Conservation (phyloP, 2,329 filamentous ascomycete species). For the Colletotrichum tabaci region DNA sequence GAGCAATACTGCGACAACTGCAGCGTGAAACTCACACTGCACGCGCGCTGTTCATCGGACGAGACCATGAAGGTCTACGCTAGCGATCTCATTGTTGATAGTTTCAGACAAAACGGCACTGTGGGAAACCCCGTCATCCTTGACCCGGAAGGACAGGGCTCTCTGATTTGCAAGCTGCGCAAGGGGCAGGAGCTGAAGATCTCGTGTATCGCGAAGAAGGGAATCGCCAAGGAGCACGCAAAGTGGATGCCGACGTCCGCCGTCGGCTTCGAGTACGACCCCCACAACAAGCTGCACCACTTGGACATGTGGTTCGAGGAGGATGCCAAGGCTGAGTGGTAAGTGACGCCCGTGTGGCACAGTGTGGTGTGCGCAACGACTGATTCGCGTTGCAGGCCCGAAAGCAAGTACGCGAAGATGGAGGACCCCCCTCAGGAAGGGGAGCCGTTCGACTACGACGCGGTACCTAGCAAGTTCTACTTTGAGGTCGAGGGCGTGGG, state of each 20-base stretch:
- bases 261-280: constrained; percentile 97
- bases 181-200: constrained; percentile 92
- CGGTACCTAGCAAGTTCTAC: constrained; percentile 88
- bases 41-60: constrained; percentile 87
- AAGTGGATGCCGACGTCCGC: constrained; percentile 97
- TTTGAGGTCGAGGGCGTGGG: constrained; percentile 93
- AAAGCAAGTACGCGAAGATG: constrained; percentile 83
- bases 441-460: constrained; percentile 92
- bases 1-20: constrained; percentile 95
- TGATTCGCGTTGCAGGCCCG: constrained; percentile 73
- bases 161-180: constrained; percentile 90
- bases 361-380: constrained; percentile 9
- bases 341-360: constrained; percentile 53
- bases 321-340: constrained; percentile 88
- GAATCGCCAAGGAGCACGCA: constrained; percentile 97
- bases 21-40: constrained; percentile 85
- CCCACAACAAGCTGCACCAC: constrained; percentile 94
- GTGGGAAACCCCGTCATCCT: constrained; percentile 87
- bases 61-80: constrained; percentile 96
- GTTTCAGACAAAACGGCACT: constrained; percentile 78
- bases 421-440: constrained; percentile 86
- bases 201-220: constrained; percentile 96
- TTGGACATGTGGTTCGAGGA: constrained; percentile 96
- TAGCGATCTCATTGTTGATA: constrained; percentile 83
- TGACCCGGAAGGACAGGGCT: constrained; percentile 85